These are phyloP conservation scores for Sedum album DNA, from an alignment of 164 flowering plant species.

Conservation along the genomic window DNA sequence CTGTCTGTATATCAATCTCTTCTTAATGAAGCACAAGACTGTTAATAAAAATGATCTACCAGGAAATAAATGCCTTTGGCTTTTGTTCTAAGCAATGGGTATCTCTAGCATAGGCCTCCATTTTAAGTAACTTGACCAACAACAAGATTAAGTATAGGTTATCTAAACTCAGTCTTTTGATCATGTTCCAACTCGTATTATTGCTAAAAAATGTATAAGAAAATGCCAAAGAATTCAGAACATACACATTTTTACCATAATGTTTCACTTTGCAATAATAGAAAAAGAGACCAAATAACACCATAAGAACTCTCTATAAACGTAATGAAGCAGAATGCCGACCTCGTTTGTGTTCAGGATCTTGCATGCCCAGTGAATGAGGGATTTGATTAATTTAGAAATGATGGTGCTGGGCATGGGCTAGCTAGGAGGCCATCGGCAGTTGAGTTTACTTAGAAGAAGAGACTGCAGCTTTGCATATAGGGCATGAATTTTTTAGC, in stretches of 20 bases:
- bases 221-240: not conserved
- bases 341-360: not conserved
- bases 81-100: not conserved
- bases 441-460: not conserved
- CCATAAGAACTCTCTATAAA: not conserved
- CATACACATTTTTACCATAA: not conserved
- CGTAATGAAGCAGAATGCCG: not conserved
- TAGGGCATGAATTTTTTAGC: slow-evolving; percentile 76
- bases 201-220: too few species aligned
- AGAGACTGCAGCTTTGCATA: slow-evolving; percentile 68
- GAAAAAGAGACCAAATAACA: not conserved
- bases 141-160: not conserved
- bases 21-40: too few species aligned
- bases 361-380: not conserved
- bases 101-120: not conserved
- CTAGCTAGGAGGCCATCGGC: not conserved
- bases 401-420: not conserved
- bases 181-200: not conserved
- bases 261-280: too few species aligned
- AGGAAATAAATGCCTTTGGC: not conserved
- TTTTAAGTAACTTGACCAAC: not conserved
- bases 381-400: not conserved
- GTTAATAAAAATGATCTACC: too few species aligned
- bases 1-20: too few species aligned
- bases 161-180: not conserved